A percentile compares a stretch with the other conserved stretches of the same genome.
phyloP scores from a whole-genome alignment of 805 yeast genomes.

The Cyberlindnera euphorbiiphila region DNA sequence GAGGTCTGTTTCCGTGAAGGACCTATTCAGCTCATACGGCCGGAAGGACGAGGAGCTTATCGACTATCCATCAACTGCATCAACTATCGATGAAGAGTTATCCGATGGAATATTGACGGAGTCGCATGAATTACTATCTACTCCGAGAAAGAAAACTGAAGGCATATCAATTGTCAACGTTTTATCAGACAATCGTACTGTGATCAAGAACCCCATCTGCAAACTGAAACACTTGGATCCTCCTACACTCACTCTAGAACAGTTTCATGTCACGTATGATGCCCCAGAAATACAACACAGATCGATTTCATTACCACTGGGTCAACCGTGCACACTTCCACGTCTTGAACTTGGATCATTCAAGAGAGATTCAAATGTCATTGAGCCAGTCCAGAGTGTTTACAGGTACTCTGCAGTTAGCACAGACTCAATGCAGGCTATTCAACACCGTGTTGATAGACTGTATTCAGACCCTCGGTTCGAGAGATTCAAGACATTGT shows the following conservation, averaged over 20 bases:
- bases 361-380: background rate
- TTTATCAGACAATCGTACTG: slow-evolving; percentile 5
- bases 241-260: slow-evolving; percentile 13
- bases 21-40: slow-evolving; percentile 14
- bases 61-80: background rate
- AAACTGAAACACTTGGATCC: slow-evolving; percentile 20
- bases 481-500: slow-evolving; percentile 1
- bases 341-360: slow-evolving; percentile 3
- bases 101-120: too few species aligned
- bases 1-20: slow-evolving; percentile 20
- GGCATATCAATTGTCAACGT: slow-evolving; percentile 13
- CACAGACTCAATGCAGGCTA: slow-evolving; percentile 3
- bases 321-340: background rate
- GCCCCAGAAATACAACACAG: slow-evolving; percentile 6
- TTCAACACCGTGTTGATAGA: slow-evolving; percentile 2
- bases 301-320: slow-evolving; percentile 1
- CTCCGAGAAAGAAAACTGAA: slow-evolving; percentile 5
- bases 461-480: slow-evolving; percentile 4
- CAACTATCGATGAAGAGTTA: too few species aligned
- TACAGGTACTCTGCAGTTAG: background rate
- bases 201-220: slow-evolving; percentile 17
- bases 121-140: too few species aligned
- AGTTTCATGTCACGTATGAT: slow-evolving; percentile 17
- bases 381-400: background rate
- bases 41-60: slow-evolving; percentile 3